Evolutionary conservation across 129 eudicot species (phyloP), one percentile per base, ranked within the genome.

Genomic region (Lactuca sativa): DNA sequence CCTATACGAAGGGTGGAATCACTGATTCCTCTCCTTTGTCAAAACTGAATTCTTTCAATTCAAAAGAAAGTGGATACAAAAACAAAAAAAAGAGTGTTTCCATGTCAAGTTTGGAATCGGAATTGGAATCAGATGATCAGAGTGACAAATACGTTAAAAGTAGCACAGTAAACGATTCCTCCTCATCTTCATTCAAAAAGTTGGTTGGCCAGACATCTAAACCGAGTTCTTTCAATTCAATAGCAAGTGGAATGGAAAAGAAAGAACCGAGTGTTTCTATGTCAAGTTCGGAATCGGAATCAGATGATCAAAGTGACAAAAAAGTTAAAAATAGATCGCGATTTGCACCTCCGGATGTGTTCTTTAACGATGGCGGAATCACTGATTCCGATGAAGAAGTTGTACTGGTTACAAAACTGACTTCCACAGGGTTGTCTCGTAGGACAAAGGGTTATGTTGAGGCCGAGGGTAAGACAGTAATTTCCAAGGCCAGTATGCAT

Each of bases 371-470:
- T 43, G 96, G 84, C 56, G 72, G 47, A 57, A 72, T 10, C 1
- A 12, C 59, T 48, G 86, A 82, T 36, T 78, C 83, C 30, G 86
- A 81, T 21, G 91, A 82, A 40, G 84, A 76, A 68, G 32, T 60
- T 55, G 71, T 77, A 3, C 64, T 78, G 13, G 17, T 56, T 48
- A 70, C 85, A 0, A 77, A 77, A 66, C 70, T 30, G 59, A 30
- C 67, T 15, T 21, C 73, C 40, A 31, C 77, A 64, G 88, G 80
- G 51, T 11, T 74, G 40, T 86, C 95, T 74, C 86, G 90, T 31
- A 84, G 98, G 79, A 86, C 92, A 51, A 89, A 78, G 73, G 80
- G 44, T 7, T 73, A 63, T 17, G 52, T 51, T n/a, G 76, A 66
- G 56, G 56, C 83, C 13, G 53, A 31, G 56, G 77, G n/a, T 9